phyloP scores from a whole-genome alignment of 164 flowering plant genomes.

The Platanus orientalis region DNA sequence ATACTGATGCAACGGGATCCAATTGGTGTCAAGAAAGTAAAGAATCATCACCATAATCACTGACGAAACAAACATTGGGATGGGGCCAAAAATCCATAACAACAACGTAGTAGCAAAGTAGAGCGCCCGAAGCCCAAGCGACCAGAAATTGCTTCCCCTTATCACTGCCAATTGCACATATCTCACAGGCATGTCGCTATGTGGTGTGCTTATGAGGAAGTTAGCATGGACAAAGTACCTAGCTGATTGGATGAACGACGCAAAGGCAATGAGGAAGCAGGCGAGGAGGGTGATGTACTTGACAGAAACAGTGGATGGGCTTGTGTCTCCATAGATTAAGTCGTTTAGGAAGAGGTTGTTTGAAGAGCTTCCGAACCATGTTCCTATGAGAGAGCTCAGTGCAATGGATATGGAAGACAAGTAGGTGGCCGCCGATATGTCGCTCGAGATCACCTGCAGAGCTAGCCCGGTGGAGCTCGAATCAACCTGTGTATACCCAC shows the following conservation, averaged over 20 bases:
- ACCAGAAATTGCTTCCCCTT: constrained; percentile 49
- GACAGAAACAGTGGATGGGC: constrained; percentile 33
- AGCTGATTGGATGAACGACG: constrained; percentile 47
- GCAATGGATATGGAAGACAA: constrained; percentile 44
- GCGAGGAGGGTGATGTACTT: constrained; percentile 48
- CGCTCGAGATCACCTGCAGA: constrained; percentile 36
- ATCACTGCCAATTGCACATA: constrained; percentile 41
- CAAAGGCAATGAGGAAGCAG: constrained; percentile 60
- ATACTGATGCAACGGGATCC: too few species aligned
- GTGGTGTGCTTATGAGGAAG: constrained; percentile 56
- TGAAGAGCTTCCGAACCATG: constrained; percentile 51
- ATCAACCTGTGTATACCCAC: constrained; percentile 25
- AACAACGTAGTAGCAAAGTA: too few species aligned
- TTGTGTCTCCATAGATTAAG: constrained; percentile 49
- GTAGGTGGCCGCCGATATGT: constrained; percentile 46
- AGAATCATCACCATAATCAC: too few species aligned
- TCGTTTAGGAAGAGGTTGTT: constrained; percentile 24
- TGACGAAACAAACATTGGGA: too few species aligned
- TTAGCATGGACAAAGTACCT: constrained; percentile 51
- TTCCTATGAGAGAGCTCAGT: constrained; percentile 60
- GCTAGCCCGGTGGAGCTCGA: constrained; percentile 30
- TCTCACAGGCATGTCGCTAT: constrained; percentile 36
- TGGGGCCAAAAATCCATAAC: too few species aligned
- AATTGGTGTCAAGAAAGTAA: too few species aligned
- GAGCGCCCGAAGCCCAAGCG: constrained; percentile 28